Base-by-base conservation (phyloP, 176 grass and related monocot species). In the Metroxylon sagu region DNA sequence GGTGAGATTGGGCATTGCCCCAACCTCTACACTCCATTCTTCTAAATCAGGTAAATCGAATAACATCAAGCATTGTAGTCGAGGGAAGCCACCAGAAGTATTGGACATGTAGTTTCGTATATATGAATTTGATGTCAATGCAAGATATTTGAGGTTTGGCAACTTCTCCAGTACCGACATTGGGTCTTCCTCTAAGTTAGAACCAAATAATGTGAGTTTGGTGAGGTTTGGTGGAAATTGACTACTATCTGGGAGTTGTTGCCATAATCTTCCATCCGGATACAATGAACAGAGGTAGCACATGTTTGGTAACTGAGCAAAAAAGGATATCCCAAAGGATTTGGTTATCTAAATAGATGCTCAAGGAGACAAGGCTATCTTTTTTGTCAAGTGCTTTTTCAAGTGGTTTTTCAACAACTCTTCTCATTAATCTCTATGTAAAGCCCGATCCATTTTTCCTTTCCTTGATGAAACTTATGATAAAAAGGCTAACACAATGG, bases 111-210 rank as follows among this genome's bases (percentile, higher is more conserved):
- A 25, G 17, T 28, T 73, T 18, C 71, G 58, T 15, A 25, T 29
- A 55, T 73, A 73, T 4, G 70, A 27, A 10, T 52, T 5, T 7
- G n/a, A n/a, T n/a, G n/a, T 26, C 35, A 72, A 61, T 26, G 17
- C 3, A 61, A 72, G 69, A 30, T 62, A 7, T 16, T 18, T 29
- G 25, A 72, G 69, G 49, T n/a, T 72, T 52, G 53, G 21, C 8
- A 62, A 39, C 19, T 49, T 60, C 48, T 72, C 69, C 19, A 72
- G 52, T 52, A 72, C 26, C 2, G 69, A 31, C 69, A 72, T 72
- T 62, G 69, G 69, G 52, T 72, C 69, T 61, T 72, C 14, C 19
- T 59, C 15, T 4, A 72, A 59, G 16, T 23, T 14, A 23, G 48
- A 21, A 26, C 19, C 2, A 14, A 5, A 19, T 16, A 72, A 48